Base-by-base conservation (phyloP, 805 yeast species). In the Candida tallmaniae region DNA sequence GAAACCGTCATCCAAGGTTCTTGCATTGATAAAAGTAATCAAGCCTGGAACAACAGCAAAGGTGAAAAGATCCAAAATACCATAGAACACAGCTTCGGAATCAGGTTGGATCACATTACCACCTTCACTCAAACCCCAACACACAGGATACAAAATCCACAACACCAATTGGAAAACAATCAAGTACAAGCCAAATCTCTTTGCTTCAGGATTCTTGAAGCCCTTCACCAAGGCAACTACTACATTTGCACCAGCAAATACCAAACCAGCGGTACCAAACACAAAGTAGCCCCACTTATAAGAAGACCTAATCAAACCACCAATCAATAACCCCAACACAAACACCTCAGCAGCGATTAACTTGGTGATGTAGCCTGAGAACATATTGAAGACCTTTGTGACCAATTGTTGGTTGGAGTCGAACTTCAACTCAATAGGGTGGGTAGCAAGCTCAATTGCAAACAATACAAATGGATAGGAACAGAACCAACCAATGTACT, bases 251-350 rank as follows among this genome's bases (percentile, higher is more conserved):
- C 69, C 52, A 13, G 65, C 64, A 35, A 63, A 60, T 39, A 74
- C 41, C 55, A 66, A 59, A 23, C 69, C 66, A 39, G 56, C 55
- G 26, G 63, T 62, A 20, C 73, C 77, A 52, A 79, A 74, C 5
- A 74, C 68, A 56, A 73, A 79, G 62, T 74, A 78, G 52, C 85
- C 86, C 83, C 83, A 79, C 54, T 75, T 79, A 57, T 79, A 79
- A 28, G 74, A 57, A 6, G 81, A 68, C 22, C 52, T 43, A 39
- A 79, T 73, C 43, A 79, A 59, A 14, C 73, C 40, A 47, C 83
- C 84, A 49, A 79, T 68, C 52, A 79, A 65, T 27, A 74, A 60
- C 27, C 75, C 69, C 34, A 79, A 61, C 25, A 77, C 75, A 49
- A 64, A 71, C 14, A 72, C 65, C 50, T 64, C 74, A 29, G 62